Base-by-base conservation (phyloP, 441 rosid genomes). In the Viola pubescens region DNA sequence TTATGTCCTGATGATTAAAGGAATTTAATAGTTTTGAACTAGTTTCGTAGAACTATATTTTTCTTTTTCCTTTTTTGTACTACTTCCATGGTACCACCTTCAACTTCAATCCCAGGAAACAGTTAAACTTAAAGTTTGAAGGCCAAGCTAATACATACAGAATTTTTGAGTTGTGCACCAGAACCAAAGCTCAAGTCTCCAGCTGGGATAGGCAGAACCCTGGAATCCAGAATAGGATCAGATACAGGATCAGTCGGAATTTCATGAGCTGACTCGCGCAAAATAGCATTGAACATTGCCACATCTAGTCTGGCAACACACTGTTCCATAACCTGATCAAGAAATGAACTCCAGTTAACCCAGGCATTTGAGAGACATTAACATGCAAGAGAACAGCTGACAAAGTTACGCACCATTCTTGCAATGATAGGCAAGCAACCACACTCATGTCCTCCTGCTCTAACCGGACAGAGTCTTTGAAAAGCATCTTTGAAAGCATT, bases 111-210 rank as follows among this genome's bases (percentile, higher is more conserved):
- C 34, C 34, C 1, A 13, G 37, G 55, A 54, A 56, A 34, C 48
- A 44, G 47, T 45, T 2, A 44, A 51, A 54, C 14, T 19, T 19
- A 26, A 26, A 26, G 34, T 26, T 34, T 43, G 9, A 58, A 43
- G 51, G 19, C 46, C 43, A 40, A 39, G 10, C 7, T 45, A 49
- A 60, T 59, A 65, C 82, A 11, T 81, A 91, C 98, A 61, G 88
- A 79, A 67, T 85, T 88, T 78, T 88, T 91, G 19, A 91, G 84
- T 59, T 77, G 95, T 61, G 91, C 98, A 0, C 98, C 98, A 62
- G 98, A 83, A 64, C 98, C 91, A 62, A 88, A 91, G 84, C 96
- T 89, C 74, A 83, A 75, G 75, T 88, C 72, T 48, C 95, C 98
- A 56, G 95, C 80, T 34, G 83, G 83, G 57, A 91, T 91, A 59